These are phyloP conservation scores for Sclerospora graminicola DNA, from an alignment of 352 stramenopile genomes.

Conservation along the genomic window DNA sequence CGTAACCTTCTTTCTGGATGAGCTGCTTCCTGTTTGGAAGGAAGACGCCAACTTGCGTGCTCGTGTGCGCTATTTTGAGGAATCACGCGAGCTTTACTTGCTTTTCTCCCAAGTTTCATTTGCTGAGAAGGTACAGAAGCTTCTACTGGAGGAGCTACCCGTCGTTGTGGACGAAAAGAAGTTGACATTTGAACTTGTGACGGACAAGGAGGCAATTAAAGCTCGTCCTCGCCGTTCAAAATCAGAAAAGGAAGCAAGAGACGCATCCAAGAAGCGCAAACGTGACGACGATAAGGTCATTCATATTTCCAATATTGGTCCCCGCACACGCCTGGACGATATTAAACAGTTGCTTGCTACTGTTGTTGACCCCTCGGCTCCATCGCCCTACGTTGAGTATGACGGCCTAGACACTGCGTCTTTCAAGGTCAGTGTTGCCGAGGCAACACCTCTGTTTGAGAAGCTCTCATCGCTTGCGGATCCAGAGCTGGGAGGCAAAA, in stretches of 20 bases:
- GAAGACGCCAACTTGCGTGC: slow-evolving; percentile 53
- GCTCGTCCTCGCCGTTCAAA: slow-evolving; percentile 45
- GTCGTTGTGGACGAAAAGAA: slow-evolving; percentile 52
- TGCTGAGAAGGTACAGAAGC: slow-evolving; percentile 48
- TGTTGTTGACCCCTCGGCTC: slow-evolving; percentile 32
- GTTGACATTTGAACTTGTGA: slow-evolving; percentile 69
- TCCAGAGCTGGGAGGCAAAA: slow-evolving; percentile 60
- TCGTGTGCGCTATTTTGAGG: slow-evolving; percentile 58
- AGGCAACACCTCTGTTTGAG: slow-evolving; percentile 51
- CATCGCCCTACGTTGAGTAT: slow-evolving; percentile 74
- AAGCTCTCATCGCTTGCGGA: slow-evolving; percentile 53
- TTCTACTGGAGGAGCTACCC: slow-evolving; percentile 23
- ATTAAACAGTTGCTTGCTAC: slow-evolving; percentile 73
- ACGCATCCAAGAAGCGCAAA: slow-evolving; percentile 69
- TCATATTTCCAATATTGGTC: slow-evolving; percentile 75
- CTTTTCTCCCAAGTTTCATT: slow-evolving; percentile 65
- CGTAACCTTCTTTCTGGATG: slow-evolving; percentile 61
- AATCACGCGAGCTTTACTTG: slow-evolving; percentile 64
- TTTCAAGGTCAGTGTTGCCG: slow-evolving; percentile 44
- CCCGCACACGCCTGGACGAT: slow-evolving; percentile 58
- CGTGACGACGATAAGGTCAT: slow-evolving; percentile 65
- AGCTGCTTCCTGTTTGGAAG: slow-evolving; percentile 59
- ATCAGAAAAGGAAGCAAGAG: slow-evolving; percentile 25
- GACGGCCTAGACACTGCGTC: slow-evolving; percentile 65
- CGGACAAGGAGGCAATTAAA: slow-evolving; percentile 60